Percentiles rank a stretch among this genome's conserved stretches.
Evolutionary conservation across 352 stramenopile genomes (phyloP).

Genomic region (Halophytophthora polymorphica): DNA sequence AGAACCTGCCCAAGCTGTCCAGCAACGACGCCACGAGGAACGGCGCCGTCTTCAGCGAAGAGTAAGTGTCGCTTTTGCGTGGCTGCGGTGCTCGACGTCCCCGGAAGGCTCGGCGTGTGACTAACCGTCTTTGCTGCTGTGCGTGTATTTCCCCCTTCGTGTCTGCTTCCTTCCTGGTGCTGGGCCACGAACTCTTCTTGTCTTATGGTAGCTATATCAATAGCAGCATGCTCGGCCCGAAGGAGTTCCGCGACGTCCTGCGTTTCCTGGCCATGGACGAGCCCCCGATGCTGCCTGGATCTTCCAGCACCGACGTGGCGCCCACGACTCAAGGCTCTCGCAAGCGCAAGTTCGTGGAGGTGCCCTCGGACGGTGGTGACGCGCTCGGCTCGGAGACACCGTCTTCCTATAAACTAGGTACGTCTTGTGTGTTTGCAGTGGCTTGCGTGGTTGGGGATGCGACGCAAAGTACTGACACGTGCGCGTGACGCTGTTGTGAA

Average conservation of each 20-base stretch:
- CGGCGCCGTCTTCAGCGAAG: slow-evolving; percentile 62
- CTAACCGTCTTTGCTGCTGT: slow-evolving; percentile 33
- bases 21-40: slow-evolving; percentile 36
- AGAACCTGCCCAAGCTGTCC: slow-evolving; percentile 69
- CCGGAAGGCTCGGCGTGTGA: slow-evolving; percentile 8
- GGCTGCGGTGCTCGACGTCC: slow-evolving; percentile 3
- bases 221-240: slow-evolving; percentile 74
- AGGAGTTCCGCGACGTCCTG: slow-evolving; percentile 83
- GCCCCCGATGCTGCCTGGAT: slow-evolving; percentile 57
- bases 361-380: slow-evolving; percentile 29
- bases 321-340: slow-evolving; percentile 32
- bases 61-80: slow-evolving; percentile 53
- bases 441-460: background rate
- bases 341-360: slow-evolving; percentile 86
- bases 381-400: background rate
- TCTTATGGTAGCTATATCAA: slow-evolving; percentile 74
- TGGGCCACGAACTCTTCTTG: slow-evolving; percentile 20
- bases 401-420: slow-evolving; percentile 28
- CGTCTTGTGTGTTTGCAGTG: slow-evolving; percentile 1
- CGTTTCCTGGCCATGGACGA: slow-evolving; percentile 87
- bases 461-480: background rate
- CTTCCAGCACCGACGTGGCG: slow-evolving; percentile 36
- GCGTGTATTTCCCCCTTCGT: slow-evolving; percentile 23
- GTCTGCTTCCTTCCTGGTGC: slow-evolving; percentile 6
- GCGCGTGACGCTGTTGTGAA: slow-evolving; percentile 2